phyloP scores from a whole-genome alignment of 1,284 basidiomycete genomes.

The Ceratobasidium theobromae region DNA sequence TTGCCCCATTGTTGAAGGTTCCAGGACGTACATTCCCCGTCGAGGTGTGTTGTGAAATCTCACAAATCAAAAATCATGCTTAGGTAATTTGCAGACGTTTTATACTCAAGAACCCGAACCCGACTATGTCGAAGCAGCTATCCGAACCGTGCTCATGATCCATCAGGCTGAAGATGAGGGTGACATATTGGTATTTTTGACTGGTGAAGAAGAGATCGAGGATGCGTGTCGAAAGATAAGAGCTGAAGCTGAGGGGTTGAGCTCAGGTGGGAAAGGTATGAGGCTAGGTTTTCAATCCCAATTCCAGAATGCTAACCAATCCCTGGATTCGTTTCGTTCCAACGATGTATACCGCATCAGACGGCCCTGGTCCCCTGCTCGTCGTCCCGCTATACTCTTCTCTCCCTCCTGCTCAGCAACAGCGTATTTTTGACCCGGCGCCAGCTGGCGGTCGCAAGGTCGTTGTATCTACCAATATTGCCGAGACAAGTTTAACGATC shows the following conservation, averaged over 20 bases:
- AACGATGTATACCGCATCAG: no score
- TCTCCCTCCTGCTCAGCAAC: conserved; percentile 90
- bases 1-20: conserved; percentile 91
- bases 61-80: neutral
- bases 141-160: conserved; percentile 96
- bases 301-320: neutral
- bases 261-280: conserved; percentile 15
- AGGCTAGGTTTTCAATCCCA: neutral
- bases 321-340: neutral
- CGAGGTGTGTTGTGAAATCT: conserved; percentile 56
- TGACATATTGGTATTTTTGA: conserved; percentile 93
- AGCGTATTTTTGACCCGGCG: conserved; percentile 90
- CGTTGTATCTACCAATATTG: conserved; percentile 96
- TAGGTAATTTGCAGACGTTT: conserved; percentile 53
- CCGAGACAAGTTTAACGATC: conserved; percentile 96
- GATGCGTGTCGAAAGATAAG: conserved; percentile 95
- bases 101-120: conserved; percentile 96
- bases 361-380: conserved; percentile 79
- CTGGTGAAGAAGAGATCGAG: conserved; percentile 98
- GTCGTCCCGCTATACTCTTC: conserved; percentile 94
- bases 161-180: conserved; percentile 94
- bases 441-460: conserved; percentile 92
- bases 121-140: conserved; percentile 97
- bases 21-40: conserved; percentile 96
- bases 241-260: conserved; percentile 74